A percentile compares a stretch with the other conserved stretches of the same genome.
phyloP scores from a whole-genome alignment of 225 moss, liverwort and hornwort species.

The Ulota crispa region DNA sequence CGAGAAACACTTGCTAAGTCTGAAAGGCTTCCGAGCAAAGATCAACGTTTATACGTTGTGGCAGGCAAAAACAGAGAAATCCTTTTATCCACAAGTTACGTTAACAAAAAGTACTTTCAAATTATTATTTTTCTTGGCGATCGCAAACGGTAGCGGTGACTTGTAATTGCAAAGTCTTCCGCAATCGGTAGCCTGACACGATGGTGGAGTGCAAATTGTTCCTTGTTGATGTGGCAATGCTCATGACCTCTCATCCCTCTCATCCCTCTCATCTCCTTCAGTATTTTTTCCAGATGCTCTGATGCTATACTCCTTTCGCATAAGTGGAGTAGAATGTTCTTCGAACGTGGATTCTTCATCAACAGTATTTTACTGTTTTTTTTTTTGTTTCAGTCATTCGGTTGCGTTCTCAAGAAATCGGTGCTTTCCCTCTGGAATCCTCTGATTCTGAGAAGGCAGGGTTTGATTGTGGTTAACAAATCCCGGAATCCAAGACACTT shows the following conservation, averaged over 20 bases:
- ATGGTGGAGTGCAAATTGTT: slow-evolving; percentile 15
- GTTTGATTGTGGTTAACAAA: not conserved
- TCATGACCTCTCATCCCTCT: not conserved
- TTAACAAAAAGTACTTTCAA: not conserved
- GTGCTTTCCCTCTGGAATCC: not conserved
- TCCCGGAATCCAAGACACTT: not conserved
- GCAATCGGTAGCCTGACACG: slow-evolving; percentile 6
- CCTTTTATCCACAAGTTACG: not conserved
- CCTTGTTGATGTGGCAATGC: not conserved
- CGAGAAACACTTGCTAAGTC: not conserved
- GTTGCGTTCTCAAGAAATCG: not conserved
- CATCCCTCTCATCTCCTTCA: slow-evolving; percentile 8
- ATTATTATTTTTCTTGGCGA: not conserved
- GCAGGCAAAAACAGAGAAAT: slow-evolving; percentile 10
- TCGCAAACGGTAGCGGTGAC: not conserved
- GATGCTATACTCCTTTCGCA: not conserved
- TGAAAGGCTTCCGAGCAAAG: not conserved
- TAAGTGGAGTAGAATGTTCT: not conserved
- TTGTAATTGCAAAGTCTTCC: slow-evolving; percentile 8
- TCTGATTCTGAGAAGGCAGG: not conserved
- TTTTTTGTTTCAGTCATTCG: not conserved
- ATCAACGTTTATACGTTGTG: not conserved
- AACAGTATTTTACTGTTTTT: not conserved
- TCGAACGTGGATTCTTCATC: not conserved
- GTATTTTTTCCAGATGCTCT: not conserved